These are phyloP conservation scores for Pythium rishiriense DNA, from an alignment of 352 stramenopile species.

Conservation along the genomic window DNA sequence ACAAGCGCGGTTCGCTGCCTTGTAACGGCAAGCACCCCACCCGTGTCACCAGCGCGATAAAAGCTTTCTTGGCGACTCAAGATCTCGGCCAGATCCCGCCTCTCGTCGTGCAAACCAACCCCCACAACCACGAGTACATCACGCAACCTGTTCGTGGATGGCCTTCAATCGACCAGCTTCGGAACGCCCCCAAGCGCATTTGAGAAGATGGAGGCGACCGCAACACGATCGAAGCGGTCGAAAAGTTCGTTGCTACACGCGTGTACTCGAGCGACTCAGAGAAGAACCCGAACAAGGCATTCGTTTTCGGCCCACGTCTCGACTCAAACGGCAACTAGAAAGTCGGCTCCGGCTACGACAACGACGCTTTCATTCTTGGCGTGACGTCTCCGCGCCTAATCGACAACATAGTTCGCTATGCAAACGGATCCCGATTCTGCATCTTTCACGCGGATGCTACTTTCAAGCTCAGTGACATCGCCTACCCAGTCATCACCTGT, in stretches of 20 bases:
- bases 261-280: neutral
- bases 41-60: constrained; percentile 9
- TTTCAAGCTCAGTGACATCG: constrained; percentile 1
- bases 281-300: neutral
- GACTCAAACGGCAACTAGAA: neutral
- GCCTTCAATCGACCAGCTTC: neutral
- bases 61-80: neutral
- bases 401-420: constrained; percentile 1
- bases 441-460: constrained; percentile 10
- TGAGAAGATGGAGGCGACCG: constrained; percentile 2
- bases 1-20: neutral
- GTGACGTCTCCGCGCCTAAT: neutral
- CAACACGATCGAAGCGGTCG: constrained; percentile 9
- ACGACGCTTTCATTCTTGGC: constrained; percentile 3
- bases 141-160: constrained; percentile 3
- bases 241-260: neutral
- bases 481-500: neutral
- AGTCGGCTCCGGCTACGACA: neutral
- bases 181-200: constrained; percentile 14
- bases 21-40: constrained; percentile 5
- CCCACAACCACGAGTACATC: neutral
- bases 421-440: neutral
- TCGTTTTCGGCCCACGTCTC: constrained; percentile 1
- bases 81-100: neutral
- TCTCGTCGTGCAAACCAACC: constrained; percentile 2